Conservation (phyloP, 805 yeast species). For the Metschnikowia gelsemii region DNA sequence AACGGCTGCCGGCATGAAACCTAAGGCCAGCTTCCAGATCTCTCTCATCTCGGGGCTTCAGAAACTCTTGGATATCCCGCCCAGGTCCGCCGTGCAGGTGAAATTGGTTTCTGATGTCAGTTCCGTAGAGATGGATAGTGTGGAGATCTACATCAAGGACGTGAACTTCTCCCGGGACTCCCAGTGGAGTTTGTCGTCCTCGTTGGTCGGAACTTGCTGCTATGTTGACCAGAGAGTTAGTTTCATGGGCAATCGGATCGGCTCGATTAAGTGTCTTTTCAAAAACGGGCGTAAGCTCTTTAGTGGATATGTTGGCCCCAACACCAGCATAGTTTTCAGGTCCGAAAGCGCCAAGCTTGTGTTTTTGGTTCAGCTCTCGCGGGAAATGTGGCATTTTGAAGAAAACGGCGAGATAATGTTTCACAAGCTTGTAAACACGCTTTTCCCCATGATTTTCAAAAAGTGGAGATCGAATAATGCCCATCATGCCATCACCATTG, state of each 20-base stretch:
- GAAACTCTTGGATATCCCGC: conserved; percentile 58
- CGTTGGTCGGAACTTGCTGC: conserved; percentile 61
- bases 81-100: conserved; percentile 65
- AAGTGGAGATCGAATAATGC: conserved; percentile 85
- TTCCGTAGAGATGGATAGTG: conserved; percentile 70
- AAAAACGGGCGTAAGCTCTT: conserved; percentile 66
- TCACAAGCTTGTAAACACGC: conserved; percentile 86
- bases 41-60: conserved; percentile 64
- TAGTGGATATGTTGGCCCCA: conserved; percentile 72
- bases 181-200: conserved; percentile 81
- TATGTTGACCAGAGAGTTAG: conserved; percentile 63
- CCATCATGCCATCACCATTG: conserved; percentile 88
- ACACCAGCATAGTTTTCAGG: conserved; percentile 80
- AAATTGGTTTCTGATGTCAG: conserved; percentile 40
- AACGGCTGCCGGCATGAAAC: conserved; percentile 6
- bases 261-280: conserved; percentile 61
- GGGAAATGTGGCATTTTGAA: conserved; percentile 98
- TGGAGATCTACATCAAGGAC: conserved; percentile 81
- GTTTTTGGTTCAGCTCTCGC: conserved; percentile 82
- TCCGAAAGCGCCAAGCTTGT: conserved; percentile 87
- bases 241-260: conserved; percentile 61
- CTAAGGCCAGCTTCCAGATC: conserved; percentile 38
- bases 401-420: conserved; percentile 94
- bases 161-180: conserved; percentile 82
- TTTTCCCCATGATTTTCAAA: conserved; percentile 84